A percentile compares a stretch with the other conserved stretches of the same genome.
These are phyloP conservation scores for Croton setiger DNA, from an alignment of 441 rosid genomes.

Conservation along the genomic window DNA sequence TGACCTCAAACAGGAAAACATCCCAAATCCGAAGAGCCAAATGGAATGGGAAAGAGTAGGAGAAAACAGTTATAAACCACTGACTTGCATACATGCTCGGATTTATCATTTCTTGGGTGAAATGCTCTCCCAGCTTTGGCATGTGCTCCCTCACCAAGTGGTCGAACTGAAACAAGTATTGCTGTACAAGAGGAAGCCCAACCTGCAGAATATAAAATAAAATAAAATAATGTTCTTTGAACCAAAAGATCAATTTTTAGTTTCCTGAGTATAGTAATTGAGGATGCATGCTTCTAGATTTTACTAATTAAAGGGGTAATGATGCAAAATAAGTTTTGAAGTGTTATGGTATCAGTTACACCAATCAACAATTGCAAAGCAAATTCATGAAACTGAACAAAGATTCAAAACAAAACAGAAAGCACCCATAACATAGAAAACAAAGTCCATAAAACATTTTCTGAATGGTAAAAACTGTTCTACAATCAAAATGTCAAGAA, in stretches of 20 bases:
- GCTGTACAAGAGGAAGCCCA: slow-evolving; percentile 95
- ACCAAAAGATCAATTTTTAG: neutral
- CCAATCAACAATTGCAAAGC: neutral
- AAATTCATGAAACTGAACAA: neutral
- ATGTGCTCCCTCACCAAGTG: slow-evolving; percentile 66
- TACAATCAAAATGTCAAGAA: neutral
- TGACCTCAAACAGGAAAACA: slow-evolving; percentile 87
- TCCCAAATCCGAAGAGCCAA: slow-evolving; percentile 95
- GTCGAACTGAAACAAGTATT: slow-evolving; percentile 76
- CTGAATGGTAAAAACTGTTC: neutral
- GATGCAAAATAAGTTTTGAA: no score
- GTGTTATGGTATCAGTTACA: no score
- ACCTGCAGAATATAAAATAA: slow-evolving; percentile 35
- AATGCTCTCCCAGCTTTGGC: slow-evolving; percentile 93
- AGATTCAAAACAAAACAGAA: neutral
- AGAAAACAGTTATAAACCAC: slow-evolving; percentile 95
- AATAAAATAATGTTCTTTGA: slow-evolving; percentile 6
- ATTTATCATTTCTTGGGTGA: slow-evolving; percentile 80
- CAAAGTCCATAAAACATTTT: neutral
- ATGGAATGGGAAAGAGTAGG: slow-evolving; percentile 85
- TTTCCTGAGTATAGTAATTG: neutral
- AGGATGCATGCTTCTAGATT: neutral
- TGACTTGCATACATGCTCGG: slow-evolving; percentile 99
- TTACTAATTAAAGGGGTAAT: neutral
- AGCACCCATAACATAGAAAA: neutral